Evolutionary conservation across 163 green algal species (phyloP), one percentile per base, ranked within the genome.

Genomic region (Scenedesmus sp.): DNA sequence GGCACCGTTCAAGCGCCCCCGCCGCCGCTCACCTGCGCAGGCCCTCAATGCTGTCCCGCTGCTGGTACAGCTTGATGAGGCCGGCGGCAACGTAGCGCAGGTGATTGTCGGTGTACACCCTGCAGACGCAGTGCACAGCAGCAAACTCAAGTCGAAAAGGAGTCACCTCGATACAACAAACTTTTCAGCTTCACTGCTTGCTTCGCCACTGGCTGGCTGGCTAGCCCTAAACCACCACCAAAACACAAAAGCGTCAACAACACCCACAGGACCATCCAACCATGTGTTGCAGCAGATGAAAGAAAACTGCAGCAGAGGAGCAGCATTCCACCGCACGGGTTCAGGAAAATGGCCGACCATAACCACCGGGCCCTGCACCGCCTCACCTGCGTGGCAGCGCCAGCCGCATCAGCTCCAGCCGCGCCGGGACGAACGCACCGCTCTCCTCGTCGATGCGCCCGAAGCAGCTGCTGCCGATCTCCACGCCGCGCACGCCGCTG

Each of bases 401-500:
- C 26, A 93, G 76, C 20, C 89, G 78, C 76, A 90, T 70, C n/a
- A 93, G 89, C 83, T 93, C 89, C 84, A 93, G 83, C 26, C 79
- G 56, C 0, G 88, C 81, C 40, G 88, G 88, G 42, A 92, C 73
- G 72, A 90, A 90, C 40, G 35, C 81, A 4, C 89, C 89, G 44
- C 33, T 93, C 59, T 79, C 76, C 43, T 86, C 61, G 53, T 93
- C 83, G 1, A 82, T 43, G 59, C 42, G 83, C 13, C 89, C 89
- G 68, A 93, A 93, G 83, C 83, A 90, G 89, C 46, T 84, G 89
- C 82, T 90, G 83, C 89, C 89, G 33, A 92, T 92, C 73, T 92
- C 89, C 37, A 89, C 83, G 53, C 83, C 83, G 22, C 89, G 89
- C 51, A 92, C 83, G 49, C 89, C 89, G 33, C 42, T 59, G 43